Conservation (phyloP, 1,284 basidiomycete species). For the Boletus smithii region DNA sequence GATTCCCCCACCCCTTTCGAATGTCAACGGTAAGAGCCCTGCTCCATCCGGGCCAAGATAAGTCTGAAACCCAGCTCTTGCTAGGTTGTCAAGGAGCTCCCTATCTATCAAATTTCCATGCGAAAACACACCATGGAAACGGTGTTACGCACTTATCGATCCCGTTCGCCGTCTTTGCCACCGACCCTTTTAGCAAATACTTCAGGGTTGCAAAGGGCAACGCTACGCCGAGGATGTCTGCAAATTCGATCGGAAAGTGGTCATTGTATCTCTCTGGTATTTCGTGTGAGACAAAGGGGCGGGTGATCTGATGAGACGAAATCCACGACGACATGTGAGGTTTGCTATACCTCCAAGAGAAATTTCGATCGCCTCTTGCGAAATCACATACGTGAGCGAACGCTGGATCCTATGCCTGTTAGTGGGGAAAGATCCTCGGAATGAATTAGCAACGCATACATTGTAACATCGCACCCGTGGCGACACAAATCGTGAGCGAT, state of each 20-base stretch:
- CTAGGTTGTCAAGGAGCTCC: constrained; percentile 39
- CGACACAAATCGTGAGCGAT: constrained; percentile 26
- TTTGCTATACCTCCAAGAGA: constrained; percentile 16
- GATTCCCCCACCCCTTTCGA: constrained; percentile 39
- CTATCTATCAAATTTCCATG: constrained; percentile 9
- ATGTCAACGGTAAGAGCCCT: constrained; percentile 37
- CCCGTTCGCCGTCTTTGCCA: constrained; percentile 12
- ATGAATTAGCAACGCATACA: constrained; percentile 14
- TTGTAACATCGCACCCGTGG: constrained; percentile 21
- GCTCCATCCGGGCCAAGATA: constrained; percentile 40
- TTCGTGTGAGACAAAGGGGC: not conserved
- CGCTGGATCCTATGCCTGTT: constrained; percentile 24
- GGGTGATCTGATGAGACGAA: too few species aligned
- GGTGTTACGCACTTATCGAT: constrained; percentile 21
- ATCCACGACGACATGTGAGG: not conserved
- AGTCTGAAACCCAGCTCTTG: constrained; percentile 41
- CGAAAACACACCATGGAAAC: not conserved
- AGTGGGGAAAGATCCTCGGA: not conserved
- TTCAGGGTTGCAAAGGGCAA: constrained; percentile 22
- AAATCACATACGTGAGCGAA: constrained; percentile 29
- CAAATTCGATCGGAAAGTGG: constrained; percentile 25
- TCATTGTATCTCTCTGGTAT: constrained; percentile 26
- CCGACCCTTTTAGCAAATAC: constrained; percentile 6
- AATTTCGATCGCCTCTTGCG: constrained; percentile 6
- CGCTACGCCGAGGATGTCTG: constrained; percentile 21